Base-by-base conservation (phyloP, 805 yeast species). In the Schizosaccharomyces lindneri region DNA sequence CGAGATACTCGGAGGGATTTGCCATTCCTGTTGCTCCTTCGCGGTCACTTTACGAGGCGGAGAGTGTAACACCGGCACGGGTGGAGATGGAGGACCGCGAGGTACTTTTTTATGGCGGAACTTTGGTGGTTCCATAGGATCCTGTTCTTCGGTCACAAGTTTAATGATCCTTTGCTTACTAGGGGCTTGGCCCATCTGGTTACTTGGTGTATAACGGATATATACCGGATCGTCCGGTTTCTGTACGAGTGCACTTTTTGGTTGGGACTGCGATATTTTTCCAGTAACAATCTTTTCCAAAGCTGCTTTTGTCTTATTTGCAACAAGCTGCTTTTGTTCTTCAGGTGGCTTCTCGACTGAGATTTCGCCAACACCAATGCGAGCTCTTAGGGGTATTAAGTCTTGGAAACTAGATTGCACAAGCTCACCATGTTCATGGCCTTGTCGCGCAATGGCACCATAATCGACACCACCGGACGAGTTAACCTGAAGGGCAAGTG, bases 1-100 rank as follows among this genome's bases (percentile, higher is more conserved):
- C 0, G 97, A 90, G 0, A 90, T 79, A 0, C 94, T 87, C 0
- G 95, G 82, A 0, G 97, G 97, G 39, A 93, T 87, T 59, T 78
- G 77, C 96, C 97, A 90, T 64, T 79, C 77, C 32, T 79, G 80
- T 65, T 81, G 85, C 61, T 88, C 95, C 65, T 83, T 86, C 32
- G 80, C 79, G 0, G 88, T 79, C 21, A 84, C 70, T 67, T 77
- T 73, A 27, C 71, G 63, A 3, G 79, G 80, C 5, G 81, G 76
- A n/a, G 78, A 74, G 32, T 74, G 71, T 39, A 76, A 70, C 39
- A 80, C 74, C n/a, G 85, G 81, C 55, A 87, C 76, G 0, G 87
- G 79, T 0, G 95, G 94, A 0, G 87, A 80, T 0, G 84, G 78
- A 0, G 85, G 83, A 0, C 82, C 66, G 7, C 68, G 62, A 4